Percentiles rank a stretch among this genome's conserved stretches.
phyloP scores from a whole-genome alignment of 331 rosid species.

The Rhamnella rubrinervis region DNA sequence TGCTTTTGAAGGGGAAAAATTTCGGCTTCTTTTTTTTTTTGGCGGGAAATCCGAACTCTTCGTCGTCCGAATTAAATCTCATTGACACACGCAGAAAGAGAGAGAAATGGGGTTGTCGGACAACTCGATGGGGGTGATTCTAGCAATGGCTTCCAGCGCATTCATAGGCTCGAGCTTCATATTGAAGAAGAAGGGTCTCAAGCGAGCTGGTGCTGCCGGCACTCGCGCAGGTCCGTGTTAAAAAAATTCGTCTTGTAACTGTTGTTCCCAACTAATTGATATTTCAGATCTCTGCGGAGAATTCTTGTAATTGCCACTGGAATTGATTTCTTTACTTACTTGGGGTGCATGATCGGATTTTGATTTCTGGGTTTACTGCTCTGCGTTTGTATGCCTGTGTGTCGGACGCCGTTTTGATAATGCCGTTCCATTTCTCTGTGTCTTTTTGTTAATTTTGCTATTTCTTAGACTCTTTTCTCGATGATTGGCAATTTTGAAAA shows the following conservation, averaged over 20 bases:
- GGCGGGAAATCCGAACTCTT: conserved; percentile 37
- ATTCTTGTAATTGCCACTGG: background rate
- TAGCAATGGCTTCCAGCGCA: conserved; percentile 78
- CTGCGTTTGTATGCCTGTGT: background rate
- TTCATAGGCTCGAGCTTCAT: conserved; percentile 90
- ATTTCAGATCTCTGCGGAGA: background rate
- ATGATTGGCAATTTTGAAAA: background rate
- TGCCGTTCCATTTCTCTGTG: background rate
- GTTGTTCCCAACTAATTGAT: background rate
- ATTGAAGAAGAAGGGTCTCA: conserved; percentile 94
- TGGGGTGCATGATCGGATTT: background rate
- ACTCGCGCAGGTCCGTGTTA: conserved; percentile 69
- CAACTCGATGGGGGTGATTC: conserved; percentile 63
- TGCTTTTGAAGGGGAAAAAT: conserved; percentile 4
- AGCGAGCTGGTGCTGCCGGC: conserved; percentile 73
- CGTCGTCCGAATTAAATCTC: conserved; percentile 1
- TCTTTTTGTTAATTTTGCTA: background rate
- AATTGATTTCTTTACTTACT: background rate
- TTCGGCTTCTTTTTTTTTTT: conserved; percentile 23
- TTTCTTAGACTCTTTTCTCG: background rate
- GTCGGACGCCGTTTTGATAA: background rate
- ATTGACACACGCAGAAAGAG: conserved; percentile 5
- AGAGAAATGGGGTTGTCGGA: conserved; percentile 62
- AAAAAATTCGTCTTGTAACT: background rate
- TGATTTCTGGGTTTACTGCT: background rate